A percentile compares a stretch with the other conserved stretches of the same genome.
Conservation (phyloP, 495 filamentous ascomycete genomes). For the Letharia lupina region DNA sequence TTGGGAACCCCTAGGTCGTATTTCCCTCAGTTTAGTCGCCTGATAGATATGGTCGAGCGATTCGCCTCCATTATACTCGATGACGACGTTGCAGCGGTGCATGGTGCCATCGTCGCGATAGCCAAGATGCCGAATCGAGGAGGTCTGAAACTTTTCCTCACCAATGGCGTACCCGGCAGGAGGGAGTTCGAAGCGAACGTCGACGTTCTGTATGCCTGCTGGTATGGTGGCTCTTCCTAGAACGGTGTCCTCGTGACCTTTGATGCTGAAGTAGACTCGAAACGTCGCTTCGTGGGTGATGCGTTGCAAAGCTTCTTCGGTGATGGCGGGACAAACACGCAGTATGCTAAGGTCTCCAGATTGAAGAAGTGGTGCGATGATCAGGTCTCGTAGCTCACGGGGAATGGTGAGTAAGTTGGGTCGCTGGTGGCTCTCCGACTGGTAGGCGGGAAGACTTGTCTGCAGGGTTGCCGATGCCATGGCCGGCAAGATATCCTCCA, state of each 20-base stretch:
- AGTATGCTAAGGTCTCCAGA: not conserved
- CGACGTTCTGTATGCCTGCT: not conserved
- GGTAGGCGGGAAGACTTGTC: not conserved
- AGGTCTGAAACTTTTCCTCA: not conserved
- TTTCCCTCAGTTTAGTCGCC: too few relatives aligned
- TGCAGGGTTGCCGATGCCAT: not conserved
- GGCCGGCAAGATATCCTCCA: too few relatives aligned
- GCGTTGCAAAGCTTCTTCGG: not conserved
- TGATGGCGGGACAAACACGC: not conserved
- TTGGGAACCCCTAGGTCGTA: too few relatives aligned
- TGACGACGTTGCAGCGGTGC: not conserved
- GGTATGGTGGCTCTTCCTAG: not conserved
- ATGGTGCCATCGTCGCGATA: not conserved
- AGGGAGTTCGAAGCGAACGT: not conserved
- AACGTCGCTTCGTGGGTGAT: not conserved
- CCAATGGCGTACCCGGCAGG: fast-evolving
- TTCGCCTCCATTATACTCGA: not conserved
- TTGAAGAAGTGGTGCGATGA: not conserved
- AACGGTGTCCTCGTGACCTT: not conserved
- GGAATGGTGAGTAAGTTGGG: not conserved
- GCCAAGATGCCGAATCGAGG: not conserved
- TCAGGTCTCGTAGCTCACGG: not conserved
- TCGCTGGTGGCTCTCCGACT: not conserved
- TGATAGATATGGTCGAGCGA: too few relatives aligned
- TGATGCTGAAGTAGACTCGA: not conserved